Base-by-base conservation (phyloP, 257 asterid genomes). In the Salvia miltiorrhiza region DNA sequence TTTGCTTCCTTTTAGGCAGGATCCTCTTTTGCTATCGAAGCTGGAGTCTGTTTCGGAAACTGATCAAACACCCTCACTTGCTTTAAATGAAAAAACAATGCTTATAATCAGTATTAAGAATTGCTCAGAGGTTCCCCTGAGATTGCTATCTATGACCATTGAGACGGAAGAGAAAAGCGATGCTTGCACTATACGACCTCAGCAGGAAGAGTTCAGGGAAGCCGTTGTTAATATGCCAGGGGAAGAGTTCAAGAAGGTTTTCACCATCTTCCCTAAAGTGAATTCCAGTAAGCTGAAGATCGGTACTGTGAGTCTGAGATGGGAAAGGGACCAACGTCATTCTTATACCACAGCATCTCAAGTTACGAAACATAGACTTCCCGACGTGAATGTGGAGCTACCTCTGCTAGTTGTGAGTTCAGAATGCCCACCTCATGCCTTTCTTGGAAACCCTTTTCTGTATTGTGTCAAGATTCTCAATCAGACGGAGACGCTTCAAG, bases 241-340 rank as follows among this genome's bases (percentile, higher is more conserved):
- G 21, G 97, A 89, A 73, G 97, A 86, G 80, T 94, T 89, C 76
- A 94, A 84, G 87, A 90, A 94, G 84, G 89, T 87, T 53, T 94
- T 94, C 79, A 69, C 81, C 2, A 73, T 94, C 74, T 75, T 79
- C 69, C 97, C 99, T 7, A 85, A 67, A 74, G 84, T 71, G 72
- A 82, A 64, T 28, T 69, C 52, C 30, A 53, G 69, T 17, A 80
- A 79, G 39, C 75, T 94, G 75, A 79, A 75, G 50, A 78, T 85
- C 7, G 97, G 99, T 10, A 78, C 82, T 1, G 81, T 94, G 60
- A 67, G 81, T 76, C 77, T 94, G 81, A 86, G 81, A 78, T 94
- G 99, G 97, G 89, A 76, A 71, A 82, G 99, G 84, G 83, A 79
- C 54, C 72, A 67, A 24, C 54, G 40, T 37, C 43, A 64, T 37